phyloP scores from a whole-genome alignment of 345 rosid species.

The Iberis pinnata region DNA sequence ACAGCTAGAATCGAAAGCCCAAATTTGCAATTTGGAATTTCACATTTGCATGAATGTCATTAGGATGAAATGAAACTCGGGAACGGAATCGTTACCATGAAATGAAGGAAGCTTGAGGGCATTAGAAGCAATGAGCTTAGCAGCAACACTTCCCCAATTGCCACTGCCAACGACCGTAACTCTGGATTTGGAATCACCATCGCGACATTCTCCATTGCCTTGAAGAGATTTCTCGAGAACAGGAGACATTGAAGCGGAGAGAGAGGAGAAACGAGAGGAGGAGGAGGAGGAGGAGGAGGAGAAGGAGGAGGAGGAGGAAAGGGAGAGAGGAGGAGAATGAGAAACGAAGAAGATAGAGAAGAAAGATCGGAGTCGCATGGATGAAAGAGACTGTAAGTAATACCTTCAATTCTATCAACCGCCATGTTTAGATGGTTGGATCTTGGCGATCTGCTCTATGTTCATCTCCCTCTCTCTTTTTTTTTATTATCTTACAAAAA shows the following conservation, averaged over 20 bases:
- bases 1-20: no score
- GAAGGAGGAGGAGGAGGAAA: neutral
- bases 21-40: no score
- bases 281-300: constrained; percentile 18
- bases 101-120: constrained; percentile 61
- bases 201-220: neutral
- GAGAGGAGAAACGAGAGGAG: constrained; percentile 20
- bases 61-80: no score
- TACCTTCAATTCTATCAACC: constrained; percentile 5
- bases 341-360: constrained; percentile 24
- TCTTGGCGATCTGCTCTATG: constrained; percentile 27
- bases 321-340: constrained; percentile 3
- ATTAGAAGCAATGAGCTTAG: constrained; percentile 92
- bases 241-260: constrained; percentile 34
- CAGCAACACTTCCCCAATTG: constrained; percentile 97
- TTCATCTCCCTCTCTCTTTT: neutral
- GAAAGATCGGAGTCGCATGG: constrained; percentile 25
- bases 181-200: constrained; percentile 34
- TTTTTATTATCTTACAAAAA: no score
- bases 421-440: constrained; percentile 24
- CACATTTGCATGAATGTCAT: no score
- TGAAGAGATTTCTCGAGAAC: constrained; percentile 24
- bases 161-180: constrained; percentile 95
- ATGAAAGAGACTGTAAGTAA: constrained; percentile 21
- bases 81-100: constrained; percentile 43